These are phyloP conservation scores for Plectosphaerella plurivora DNA, from an alignment of 2,329 filamentous ascomycete species.

Conservation along the genomic window DNA sequence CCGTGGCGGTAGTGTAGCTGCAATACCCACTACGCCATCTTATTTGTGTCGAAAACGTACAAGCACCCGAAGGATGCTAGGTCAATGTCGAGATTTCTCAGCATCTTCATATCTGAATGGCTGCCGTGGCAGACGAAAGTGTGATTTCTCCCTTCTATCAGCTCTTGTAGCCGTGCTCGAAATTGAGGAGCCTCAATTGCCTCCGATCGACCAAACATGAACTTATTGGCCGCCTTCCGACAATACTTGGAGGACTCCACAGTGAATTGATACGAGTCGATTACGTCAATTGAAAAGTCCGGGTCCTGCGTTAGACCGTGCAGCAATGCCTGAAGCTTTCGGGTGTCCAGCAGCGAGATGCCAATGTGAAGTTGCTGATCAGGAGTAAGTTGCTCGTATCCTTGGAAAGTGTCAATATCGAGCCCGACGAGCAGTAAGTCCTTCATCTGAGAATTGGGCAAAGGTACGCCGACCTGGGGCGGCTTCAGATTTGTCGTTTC, in stretches of 20 bases:
- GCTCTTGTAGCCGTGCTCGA: background rate
- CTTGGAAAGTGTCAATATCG: constrained; percentile 11
- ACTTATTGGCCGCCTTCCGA: constrained; percentile 8
- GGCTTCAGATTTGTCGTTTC: background rate
- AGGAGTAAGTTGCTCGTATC: constrained; percentile 4
- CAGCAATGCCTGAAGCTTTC: background rate
- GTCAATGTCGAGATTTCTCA: constrained; percentile 3
- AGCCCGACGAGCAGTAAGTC: constrained; percentile 8
- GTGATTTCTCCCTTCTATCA: constrained; percentile 1
- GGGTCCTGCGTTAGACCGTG: background rate
- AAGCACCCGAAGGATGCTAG: background rate
- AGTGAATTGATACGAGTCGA: constrained; percentile 7
- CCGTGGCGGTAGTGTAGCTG: constrained; percentile 16
- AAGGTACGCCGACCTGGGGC: background rate
- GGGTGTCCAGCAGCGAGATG: constrained; percentile 5
- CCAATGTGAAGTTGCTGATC: constrained; percentile 9
- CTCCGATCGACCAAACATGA: constrained; percentile 6
- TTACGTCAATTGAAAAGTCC: background rate
- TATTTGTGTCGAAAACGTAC: constrained; percentile 18
- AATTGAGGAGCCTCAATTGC: background rate
- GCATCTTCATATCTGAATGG: constrained; percentile 5
- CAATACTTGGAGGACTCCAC: constrained; percentile 4
- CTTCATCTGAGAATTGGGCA: constrained; percentile 4
- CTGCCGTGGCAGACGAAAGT: constrained; percentile 4
- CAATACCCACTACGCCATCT: constrained; percentile 17